Evolutionary conservation across 2,329 filamentous ascomycete species (phyloP).

Genomic region (Colletotrichum falcatum): DNA sequence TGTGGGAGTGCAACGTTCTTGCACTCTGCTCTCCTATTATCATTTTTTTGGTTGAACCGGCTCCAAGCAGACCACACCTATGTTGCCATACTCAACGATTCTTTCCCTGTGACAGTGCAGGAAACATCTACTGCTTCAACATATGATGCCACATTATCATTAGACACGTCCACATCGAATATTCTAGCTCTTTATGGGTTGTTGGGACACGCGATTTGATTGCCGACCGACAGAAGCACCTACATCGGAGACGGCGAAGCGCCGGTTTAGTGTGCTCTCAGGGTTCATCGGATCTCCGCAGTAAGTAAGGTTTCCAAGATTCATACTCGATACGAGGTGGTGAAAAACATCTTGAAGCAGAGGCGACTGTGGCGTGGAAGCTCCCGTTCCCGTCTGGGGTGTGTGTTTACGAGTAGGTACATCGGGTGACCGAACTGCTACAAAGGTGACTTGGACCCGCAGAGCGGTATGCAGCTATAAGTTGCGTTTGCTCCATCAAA

Average conservation of each 20-base stretch:
- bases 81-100: slow-evolving; percentile 74
- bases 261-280: background rate
- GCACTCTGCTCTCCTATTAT: slow-evolving; percentile 87
- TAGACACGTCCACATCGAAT: background rate
- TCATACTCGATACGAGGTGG: background rate
- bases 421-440: background rate
- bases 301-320: background rate
- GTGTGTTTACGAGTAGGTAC: background rate
- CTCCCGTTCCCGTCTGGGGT: background rate
- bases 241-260: background rate
- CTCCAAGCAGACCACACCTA: slow-evolving; percentile 70
- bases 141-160: background rate
- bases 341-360: background rate
- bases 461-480: background rate
- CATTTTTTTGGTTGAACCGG: slow-evolving; percentile 53
- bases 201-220: background rate
- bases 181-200: background rate
- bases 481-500: background rate
- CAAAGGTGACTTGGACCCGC: background rate
- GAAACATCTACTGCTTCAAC: background rate
- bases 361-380: background rate
- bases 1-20: slow-evolving; percentile 81
- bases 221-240: background rate
- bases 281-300: background rate
- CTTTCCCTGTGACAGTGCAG: slow-evolving; percentile 56